A percentile compares a stretch with the other conserved stretches of the same genome.
Evolutionary conservation across 2,329 filamentous ascomycete species (phyloP).

Genomic region (Ascochyta lentis): DNA sequence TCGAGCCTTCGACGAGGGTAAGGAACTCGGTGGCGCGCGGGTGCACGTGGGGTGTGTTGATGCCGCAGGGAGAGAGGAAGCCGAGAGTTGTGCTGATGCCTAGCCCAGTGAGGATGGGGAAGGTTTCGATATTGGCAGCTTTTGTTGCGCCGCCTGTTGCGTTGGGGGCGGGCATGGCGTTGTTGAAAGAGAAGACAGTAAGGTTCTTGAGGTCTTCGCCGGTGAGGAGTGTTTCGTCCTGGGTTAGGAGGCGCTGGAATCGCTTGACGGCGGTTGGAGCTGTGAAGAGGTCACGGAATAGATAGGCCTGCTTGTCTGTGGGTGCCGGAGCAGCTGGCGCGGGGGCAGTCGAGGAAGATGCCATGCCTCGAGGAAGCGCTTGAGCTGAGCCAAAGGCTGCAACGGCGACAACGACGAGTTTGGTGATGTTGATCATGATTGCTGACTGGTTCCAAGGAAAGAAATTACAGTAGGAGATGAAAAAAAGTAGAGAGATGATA

Average conservation of each 20-base stretch:
- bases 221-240: slow-evolving; percentile 40
- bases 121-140: slow-evolving; percentile 47
- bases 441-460: slow-evolving; percentile 24
- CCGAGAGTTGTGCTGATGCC: slow-evolving; percentile 49
- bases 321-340: slow-evolving; percentile 21
- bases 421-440: slow-evolving; percentile 47
- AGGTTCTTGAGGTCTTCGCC: slow-evolving; percentile 38
- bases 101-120: slow-evolving; percentile 50
- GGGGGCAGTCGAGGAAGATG: slow-evolving; percentile 19
- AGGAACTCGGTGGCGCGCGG: slow-evolving; percentile 58
- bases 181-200: slow-evolving; percentile 70
- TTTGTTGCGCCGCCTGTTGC: slow-evolving; percentile 60
- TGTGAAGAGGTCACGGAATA: slow-evolving; percentile 41
- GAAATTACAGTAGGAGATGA: slow-evolving; percentile 18
- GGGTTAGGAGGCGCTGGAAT: slow-evolving; percentile 47
- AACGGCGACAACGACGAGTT: slow-evolving; percentile 43
- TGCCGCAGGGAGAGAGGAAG: slow-evolving; percentile 54
- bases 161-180: slow-evolving; percentile 50
- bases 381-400: slow-evolving; percentile 39
- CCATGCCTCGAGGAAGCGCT: slow-evolving; percentile 36
- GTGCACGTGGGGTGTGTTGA: slow-evolving; percentile 58
- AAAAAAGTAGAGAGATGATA: slow-evolving; percentile 26
- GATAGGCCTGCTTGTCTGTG: slow-evolving; percentile 28
- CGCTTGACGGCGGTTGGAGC: slow-evolving; percentile 48
- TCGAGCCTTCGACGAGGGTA: slow-evolving; percentile 51